A percentile compares a stretch with the other conserved stretches of the same genome.
These are phyloP conservation scores for Cladorrhinum sp. DNA, from an alignment of 2,329 filamentous ascomycete genomes.

Conservation along the genomic window DNA sequence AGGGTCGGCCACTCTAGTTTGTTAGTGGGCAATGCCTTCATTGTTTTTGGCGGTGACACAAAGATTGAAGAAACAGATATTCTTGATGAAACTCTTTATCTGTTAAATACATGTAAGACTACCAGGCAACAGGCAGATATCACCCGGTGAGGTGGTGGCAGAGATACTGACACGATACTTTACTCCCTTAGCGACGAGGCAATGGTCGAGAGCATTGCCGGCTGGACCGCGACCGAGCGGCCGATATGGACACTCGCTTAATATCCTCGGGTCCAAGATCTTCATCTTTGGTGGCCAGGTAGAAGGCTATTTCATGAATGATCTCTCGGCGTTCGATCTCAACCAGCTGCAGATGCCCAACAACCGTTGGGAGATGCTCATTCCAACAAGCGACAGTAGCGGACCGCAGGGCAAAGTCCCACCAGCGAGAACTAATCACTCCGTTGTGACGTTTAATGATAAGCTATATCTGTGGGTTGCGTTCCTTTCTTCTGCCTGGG, in stretches of 20 bases:
- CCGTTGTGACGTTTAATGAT: constrained; percentile 86
- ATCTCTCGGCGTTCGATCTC: constrained; percentile 89
- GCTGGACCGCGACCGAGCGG: constrained; percentile 82
- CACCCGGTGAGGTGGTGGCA: not conserved
- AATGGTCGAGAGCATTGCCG: constrained; percentile 94
- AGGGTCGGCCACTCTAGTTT: constrained; percentile 92
- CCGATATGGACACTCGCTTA: constrained; percentile 92
- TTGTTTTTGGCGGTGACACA: constrained; percentile 97
- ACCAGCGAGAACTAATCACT: constrained; percentile 90
- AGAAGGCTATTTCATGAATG: constrained; percentile 97
- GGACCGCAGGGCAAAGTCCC: constrained; percentile 66
- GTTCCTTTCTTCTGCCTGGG: not conserved
- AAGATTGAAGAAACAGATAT: constrained; percentile 92
- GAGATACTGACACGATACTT: constrained; percentile 11
- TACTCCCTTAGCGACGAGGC: constrained; percentile 71
- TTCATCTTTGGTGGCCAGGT: constrained; percentile 98
- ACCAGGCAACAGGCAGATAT: not conserved
- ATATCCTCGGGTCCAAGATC: constrained; percentile 94
- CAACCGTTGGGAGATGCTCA: constrained; percentile 93
- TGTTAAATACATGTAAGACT: constrained; percentile 93
- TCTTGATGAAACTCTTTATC: constrained; percentile 91
- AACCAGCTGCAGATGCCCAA: constrained; percentile 89
- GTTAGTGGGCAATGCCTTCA: constrained; percentile 96
- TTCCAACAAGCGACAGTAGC: constrained; percentile 67
- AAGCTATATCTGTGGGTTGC: constrained; percentile 81